Conservation (phyloP, 208 protist species). For the Herpetomonas samuelpessoai region DNA sequence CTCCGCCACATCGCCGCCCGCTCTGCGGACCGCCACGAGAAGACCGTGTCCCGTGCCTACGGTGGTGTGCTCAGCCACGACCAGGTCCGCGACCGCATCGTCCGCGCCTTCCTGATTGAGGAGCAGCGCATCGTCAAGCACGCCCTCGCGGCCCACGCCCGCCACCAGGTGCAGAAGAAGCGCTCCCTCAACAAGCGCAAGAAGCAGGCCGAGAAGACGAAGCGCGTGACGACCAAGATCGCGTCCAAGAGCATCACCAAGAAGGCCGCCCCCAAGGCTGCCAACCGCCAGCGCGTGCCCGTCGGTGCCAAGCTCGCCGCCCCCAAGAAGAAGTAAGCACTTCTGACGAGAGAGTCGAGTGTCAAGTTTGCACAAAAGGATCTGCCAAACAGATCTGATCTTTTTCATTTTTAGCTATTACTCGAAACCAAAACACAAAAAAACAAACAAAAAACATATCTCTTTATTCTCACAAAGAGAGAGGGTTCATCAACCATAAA, state of each 20-base stretch:
- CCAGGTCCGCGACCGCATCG: slow-evolving; percentile 95
- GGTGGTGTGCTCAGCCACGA: slow-evolving; percentile 95
- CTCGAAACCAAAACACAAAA: background rate
- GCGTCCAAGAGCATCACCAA: slow-evolving; percentile 29
- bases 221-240: slow-evolving; percentile 38
- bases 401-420: slow-evolving; percentile 6
- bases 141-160: slow-evolving; percentile 67
- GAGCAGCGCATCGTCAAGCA: slow-evolving; percentile 99
- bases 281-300: slow-evolving; percentile 30
- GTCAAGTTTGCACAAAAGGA: no score
- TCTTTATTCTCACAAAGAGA: no score
- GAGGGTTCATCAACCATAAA: no score
- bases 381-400: no score
- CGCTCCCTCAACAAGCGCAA: slow-evolving; percentile 70
- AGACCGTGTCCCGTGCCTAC: slow-evolving; percentile 97
- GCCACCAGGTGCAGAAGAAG: slow-evolving; percentile 64
- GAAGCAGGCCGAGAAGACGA: slow-evolving; percentile 45
- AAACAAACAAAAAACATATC: background rate
- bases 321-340: slow-evolving; percentile 66
- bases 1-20: slow-evolving; percentile 90
- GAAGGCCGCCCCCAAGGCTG: slow-evolving; percentile 44
- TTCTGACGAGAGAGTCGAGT: no score
- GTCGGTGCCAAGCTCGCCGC: slow-evolving; percentile 66
- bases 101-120: slow-evolving; percentile 99
- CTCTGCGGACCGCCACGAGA: slow-evolving; percentile 86